Evolutionary conservation across 306 rosid genomes (phyloP).

Genomic region (Cotoneaster glaucophyllus): DNA sequence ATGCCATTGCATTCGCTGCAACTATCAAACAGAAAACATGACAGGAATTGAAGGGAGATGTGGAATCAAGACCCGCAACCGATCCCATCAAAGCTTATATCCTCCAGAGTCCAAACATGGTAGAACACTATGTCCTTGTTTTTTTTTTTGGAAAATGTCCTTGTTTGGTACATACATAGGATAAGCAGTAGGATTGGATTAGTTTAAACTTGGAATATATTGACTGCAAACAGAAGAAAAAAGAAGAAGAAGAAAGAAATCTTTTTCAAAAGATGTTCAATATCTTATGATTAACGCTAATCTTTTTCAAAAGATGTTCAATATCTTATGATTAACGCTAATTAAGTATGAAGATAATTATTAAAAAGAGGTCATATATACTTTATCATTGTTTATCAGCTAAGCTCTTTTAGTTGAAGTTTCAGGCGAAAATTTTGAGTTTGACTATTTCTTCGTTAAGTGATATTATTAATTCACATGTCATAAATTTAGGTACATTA

Average conservation of each 20-base stretch:
- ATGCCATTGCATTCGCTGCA: neutral
- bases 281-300: neutral
- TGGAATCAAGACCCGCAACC: neutral
- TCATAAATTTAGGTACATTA: too few species aligned
- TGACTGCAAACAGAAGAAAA: neutral
- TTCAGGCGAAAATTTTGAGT: neutral
- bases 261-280: neutral
- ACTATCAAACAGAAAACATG: conserved; percentile 9
- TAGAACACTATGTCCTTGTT: neutral
- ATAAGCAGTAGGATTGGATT: neutral
- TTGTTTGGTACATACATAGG: too few species aligned
- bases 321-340: neutral
- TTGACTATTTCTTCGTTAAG: too few species aligned
- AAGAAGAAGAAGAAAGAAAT: neutral
- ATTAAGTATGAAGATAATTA: neutral
- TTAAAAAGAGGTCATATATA: neutral
- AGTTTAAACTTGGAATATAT: neutral
- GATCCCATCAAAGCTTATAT: neutral
- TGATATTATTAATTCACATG: neutral
- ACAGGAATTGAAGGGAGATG: neutral
- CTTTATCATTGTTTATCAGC: neutral
- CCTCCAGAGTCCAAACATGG: neutral
- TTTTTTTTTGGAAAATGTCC: too few species aligned
- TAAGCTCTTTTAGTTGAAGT: neutral
- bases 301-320: neutral